Conservation (phyloP, 139 green algal species). For the Edaphochlamys debaryana region DNA sequence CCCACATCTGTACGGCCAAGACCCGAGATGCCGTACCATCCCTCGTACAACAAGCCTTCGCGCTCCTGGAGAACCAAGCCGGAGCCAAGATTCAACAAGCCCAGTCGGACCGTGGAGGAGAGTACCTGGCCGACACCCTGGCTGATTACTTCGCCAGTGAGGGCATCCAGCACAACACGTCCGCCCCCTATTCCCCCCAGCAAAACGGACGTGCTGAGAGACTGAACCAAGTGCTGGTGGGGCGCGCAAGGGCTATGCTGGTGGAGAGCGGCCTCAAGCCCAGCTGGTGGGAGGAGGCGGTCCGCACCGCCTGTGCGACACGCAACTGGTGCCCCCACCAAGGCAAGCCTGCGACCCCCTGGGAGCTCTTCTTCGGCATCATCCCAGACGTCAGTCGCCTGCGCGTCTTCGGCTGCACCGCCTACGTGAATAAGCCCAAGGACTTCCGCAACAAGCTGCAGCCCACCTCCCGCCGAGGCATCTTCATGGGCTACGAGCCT, state of each 20-base stretch:
- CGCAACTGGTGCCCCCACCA: no score
- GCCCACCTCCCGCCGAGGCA: background rate
- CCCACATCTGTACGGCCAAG: background rate
- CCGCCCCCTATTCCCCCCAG: conserved; percentile 34
- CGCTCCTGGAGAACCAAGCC: background rate
- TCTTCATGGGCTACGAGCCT: conserved; percentile 38
- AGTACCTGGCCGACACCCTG: background rate
- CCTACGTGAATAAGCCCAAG: conserved; percentile 26
- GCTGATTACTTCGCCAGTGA: background rate
- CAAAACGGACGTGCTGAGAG: conserved; percentile 49
- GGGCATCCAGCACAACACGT: conserved; percentile 36
- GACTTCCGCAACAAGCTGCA: conserved; percentile 41
- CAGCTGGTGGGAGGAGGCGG: no score
- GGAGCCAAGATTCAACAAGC: background rate
- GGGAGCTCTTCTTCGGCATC: background rate
- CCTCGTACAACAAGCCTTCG: background rate
- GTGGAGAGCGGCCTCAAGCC: no score
- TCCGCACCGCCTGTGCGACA: no score
- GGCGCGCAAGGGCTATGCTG: conserved; percentile 16
- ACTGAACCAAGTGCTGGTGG: conserved; percentile 38
- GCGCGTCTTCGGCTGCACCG: background rate
- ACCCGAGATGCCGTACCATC: background rate
- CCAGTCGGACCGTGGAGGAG: conserved; percentile 7
- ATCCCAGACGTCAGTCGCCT: background rate
- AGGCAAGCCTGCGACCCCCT: background rate